phyloP scores from a whole-genome alignment of 1,284 basidiomycete genomes.

The Coriolopsis trogii region DNA sequence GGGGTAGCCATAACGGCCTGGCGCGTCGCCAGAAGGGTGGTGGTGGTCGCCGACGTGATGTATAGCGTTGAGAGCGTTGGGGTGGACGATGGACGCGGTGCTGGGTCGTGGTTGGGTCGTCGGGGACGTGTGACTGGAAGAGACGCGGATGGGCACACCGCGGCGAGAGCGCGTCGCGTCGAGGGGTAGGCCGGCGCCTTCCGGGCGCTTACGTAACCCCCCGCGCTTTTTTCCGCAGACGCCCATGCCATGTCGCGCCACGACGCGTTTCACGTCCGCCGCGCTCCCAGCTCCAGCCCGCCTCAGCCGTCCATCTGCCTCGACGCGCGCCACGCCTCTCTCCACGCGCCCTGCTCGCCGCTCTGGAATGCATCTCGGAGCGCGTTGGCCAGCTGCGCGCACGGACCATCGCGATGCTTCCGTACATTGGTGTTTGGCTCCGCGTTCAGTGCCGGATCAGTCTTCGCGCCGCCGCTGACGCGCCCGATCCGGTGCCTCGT shows the following conservation, averaged over 20 bases:
- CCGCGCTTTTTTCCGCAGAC: constrained; percentile 23
- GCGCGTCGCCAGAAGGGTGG: constrained; percentile 12
- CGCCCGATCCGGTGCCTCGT: constrained; percentile 23
- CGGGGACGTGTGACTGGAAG: constrained; percentile 28
- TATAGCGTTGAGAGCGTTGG: constrained; percentile 4
- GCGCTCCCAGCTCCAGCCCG: background rate
- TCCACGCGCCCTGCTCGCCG: background rate
- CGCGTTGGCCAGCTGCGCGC: background rate
- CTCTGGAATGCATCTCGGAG: background rate
- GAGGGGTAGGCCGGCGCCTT: constrained; percentile 25
- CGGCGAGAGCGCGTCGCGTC: constrained; percentile 30
- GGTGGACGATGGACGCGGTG: constrained; percentile 19
- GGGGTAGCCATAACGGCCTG: constrained; percentile 63
- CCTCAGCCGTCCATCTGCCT: background rate
- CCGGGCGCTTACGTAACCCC: constrained; percentile 22
- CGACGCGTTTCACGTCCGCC: constrained; percentile 7
- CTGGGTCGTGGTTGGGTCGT: constrained; percentile 21
- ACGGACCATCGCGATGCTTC: constrained; percentile 10
- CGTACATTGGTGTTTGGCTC: constrained; percentile 14
- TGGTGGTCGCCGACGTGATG: background rate
- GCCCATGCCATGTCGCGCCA: constrained; percentile 16
- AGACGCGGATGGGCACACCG: constrained; percentile 26
- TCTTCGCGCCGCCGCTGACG: constrained; percentile 18
- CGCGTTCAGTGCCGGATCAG: constrained; percentile 19
- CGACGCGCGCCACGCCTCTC: background rate